Evolutionary conservation across 192 early-diverging fungal genomes (phyloP), one percentile per base, ranked within the genome.

Genomic region (Umbelopsis isabellina): DNA sequence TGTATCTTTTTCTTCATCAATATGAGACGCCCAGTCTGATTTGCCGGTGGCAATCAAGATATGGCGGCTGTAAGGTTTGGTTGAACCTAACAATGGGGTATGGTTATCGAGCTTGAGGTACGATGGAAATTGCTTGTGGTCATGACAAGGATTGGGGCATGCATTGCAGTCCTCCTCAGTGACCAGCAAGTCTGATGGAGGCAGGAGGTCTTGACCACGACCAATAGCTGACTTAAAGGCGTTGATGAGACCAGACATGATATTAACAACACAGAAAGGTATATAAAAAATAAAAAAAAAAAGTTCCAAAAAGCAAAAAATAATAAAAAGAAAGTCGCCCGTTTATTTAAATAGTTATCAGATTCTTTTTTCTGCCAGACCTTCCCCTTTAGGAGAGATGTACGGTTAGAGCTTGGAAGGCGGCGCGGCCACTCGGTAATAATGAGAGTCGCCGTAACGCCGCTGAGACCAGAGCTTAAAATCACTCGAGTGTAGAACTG

Each of bases 31-130:
- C 87, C 87, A 88, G 49, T 88, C 84, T 6, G 70, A 70, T 49
- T 80, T 46, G 1, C 83, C 87, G 0, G 87, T 88, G 13, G 82
- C 78, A 46, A 88, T 88, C 66, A 86, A 52, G 52, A 88, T 78
- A 69, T 88, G 87, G 21, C 84, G 82, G 9, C 76, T 69, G 51
- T 88, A 88, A 0, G 87, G 85, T 48, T 79, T 81, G 46, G 80
- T 83, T 12, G 85, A 80, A 25, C 83, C 73, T 30, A 85, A 52
- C n/a, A 88, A 68, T 4, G 80, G 68, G 0, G 72, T 21, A 9
- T 75, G 70, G 11, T 65, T 67, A 74, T 88, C 85, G 18, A 88
- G 79, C 20, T 85, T 82, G 35, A 88, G 70, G 49, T 86, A 86
- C 11, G 77, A 68, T 10, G 87, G 87, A 46, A 82, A 86, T 15